Conservation (phyloP, 805 yeast species). For the Ogataea angusta region DNA sequence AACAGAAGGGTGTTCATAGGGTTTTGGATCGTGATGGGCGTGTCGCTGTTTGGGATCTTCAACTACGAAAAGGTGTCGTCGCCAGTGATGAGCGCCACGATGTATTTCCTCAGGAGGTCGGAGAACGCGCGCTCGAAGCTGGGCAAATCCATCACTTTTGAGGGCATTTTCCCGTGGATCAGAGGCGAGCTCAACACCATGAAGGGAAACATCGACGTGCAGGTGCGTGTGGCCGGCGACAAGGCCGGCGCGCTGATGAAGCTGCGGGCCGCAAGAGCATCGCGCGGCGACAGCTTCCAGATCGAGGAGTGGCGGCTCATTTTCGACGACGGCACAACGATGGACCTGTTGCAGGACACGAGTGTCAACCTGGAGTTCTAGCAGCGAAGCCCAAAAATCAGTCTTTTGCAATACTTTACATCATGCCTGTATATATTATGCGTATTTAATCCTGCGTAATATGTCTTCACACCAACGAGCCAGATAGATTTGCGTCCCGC, state of each 20-base stretch:
- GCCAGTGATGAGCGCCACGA: conserved; percentile 82
- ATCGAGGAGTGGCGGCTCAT: conserved; percentile 63
- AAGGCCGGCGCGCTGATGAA: conserved; percentile 50
- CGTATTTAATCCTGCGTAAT: background rate
- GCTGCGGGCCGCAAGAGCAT: conserved; percentile 69
- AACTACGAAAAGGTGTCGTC: conserved; percentile 91
- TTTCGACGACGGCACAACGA: conserved; percentile 39
- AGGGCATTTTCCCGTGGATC: conserved; percentile 84
- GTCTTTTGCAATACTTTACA: too few relatives aligned
- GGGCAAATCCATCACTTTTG: conserved; percentile 75
- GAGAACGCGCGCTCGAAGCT: conserved; percentile 55
- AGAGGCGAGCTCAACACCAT: conserved; percentile 81
- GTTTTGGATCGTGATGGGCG: conserved; percentile 53
- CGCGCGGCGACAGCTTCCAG: conserved; percentile 52
- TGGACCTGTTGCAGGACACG: conserved; percentile 50
- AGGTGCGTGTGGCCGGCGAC: conserved; percentile 68
- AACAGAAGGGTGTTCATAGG: conserved; percentile 52
- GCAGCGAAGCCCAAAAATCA: conserved; percentile 12
- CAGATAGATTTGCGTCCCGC: background rate
- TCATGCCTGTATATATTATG: conserved; percentile 8
- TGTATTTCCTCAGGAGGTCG: conserved; percentile 81
- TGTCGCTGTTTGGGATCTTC: conserved; percentile 64
- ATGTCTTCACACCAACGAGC: background rate
- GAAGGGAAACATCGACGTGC: conserved; percentile 72
- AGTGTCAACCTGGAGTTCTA: conserved; percentile 28